A percentile compares a stretch with the other conserved stretches of the same genome.
These are phyloP conservation scores for Hyphodiscus sp. DNA, from an alignment of 2,329 filamentous ascomycete species.

Conservation along the genomic window DNA sequence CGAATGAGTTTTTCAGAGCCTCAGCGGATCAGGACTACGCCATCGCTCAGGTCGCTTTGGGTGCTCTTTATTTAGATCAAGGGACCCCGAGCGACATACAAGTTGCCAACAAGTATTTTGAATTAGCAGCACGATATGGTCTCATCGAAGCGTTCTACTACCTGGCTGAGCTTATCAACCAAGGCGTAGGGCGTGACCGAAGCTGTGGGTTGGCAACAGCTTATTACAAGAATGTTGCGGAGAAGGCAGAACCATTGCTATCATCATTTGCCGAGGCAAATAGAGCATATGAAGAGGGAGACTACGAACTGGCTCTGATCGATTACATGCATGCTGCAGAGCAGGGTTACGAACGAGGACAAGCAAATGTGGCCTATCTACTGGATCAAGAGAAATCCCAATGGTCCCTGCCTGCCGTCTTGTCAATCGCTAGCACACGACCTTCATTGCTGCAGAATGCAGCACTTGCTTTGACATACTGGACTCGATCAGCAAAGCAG, in stretches of 20 bases:
- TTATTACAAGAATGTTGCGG: constrained; percentile 59
- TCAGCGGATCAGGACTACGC: constrained; percentile 64
- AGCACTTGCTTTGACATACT: constrained; percentile 65
- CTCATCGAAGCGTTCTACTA: constrained; percentile 70
- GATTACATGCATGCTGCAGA: constrained; percentile 68
- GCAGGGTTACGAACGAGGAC: constrained; percentile 64
- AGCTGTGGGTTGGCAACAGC: constrained; percentile 60
- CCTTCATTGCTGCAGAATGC: constrained; percentile 48
- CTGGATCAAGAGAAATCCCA: constrained; percentile 56
- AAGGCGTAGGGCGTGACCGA: constrained; percentile 58
- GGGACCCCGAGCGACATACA: constrained; percentile 40
- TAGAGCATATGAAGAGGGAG: constrained; percentile 55
- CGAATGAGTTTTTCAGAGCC: constrained; percentile 57
- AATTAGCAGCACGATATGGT: constrained; percentile 60
- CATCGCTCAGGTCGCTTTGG: constrained; percentile 59
- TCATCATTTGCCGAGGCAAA: constrained; percentile 63
- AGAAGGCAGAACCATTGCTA: constrained; percentile 48
- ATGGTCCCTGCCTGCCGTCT: constrained; percentile 37
- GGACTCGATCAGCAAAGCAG: constrained; percentile 90
- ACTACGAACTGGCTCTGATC: constrained; percentile 58
- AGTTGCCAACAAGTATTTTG: constrained; percentile 59
- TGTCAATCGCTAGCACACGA: constrained; percentile 29
- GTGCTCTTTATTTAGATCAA: constrained; percentile 64
- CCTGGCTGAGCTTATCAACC: constrained; percentile 61
- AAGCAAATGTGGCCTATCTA: constrained; percentile 67